Evolutionary conservation across 805 yeast species (phyloP).

Genomic region (Candida piceae): DNA sequence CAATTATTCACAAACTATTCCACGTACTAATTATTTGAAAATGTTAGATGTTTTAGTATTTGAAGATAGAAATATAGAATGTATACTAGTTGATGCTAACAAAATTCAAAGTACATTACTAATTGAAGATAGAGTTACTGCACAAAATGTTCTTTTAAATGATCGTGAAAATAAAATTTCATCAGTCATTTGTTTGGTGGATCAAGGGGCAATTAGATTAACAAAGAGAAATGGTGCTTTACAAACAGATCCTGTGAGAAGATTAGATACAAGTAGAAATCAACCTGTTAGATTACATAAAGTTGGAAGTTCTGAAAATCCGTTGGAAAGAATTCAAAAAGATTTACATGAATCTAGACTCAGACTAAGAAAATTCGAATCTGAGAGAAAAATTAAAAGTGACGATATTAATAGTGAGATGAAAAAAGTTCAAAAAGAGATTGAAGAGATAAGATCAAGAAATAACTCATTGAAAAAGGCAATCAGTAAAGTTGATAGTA

Average conservation of each 20-base stretch:
- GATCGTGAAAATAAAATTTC: constrained; percentile 24
- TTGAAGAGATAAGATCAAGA: constrained; percentile 10
- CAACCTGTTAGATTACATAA: constrained; percentile 17
- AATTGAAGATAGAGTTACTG: constrained; percentile 45
- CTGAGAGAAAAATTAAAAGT: constrained; percentile 6
- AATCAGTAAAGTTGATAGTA: constrained; percentile 31
- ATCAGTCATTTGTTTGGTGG: constrained; percentile 24
- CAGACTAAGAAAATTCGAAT: constrained; percentile 1
- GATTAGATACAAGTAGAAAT: constrained; percentile 9
- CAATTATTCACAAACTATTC: constrained; percentile 42
- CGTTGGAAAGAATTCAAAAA: constrained; percentile 15
- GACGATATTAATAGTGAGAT: constrained; percentile 6
- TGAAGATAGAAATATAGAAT: constrained; percentile 48
- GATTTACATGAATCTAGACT: constrained; percentile 12
- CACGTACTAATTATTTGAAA: constrained; percentile 38
- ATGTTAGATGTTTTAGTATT: constrained; percentile 59
- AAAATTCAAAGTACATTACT: constrained; percentile 57
- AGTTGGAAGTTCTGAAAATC: constrained; percentile 20
- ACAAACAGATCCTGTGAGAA: constrained; percentile 28
- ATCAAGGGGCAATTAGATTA: constrained; percentile 21
- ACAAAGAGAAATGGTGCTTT: constrained; percentile 23
- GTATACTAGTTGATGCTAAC: constrained; percentile 58
- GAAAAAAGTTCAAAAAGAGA: constrained; percentile 6
- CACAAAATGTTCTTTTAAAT: constrained; percentile 37
- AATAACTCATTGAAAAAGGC: constrained; percentile 18